Evolutionary conservation across 192 early-diverging fungal species (phyloP).

Genomic region (Lobosporangium transversale): DNA sequence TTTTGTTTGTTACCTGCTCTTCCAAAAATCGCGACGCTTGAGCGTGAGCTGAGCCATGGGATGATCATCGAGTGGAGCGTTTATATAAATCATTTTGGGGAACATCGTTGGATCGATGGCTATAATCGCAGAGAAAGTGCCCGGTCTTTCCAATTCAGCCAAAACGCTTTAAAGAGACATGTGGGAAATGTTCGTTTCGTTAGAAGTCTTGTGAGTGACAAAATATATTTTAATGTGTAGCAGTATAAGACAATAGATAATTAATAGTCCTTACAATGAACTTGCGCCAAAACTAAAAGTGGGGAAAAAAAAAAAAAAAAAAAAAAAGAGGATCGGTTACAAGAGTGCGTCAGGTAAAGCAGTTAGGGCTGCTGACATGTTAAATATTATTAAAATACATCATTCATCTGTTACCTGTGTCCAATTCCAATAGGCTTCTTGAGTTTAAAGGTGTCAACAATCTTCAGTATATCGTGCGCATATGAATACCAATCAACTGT

Average conservation of each 20-base stretch:
- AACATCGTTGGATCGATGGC: slow-evolving; percentile 50
- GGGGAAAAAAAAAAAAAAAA: neutral
- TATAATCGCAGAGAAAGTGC: slow-evolving; percentile 46
- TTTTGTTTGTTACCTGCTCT: slow-evolving; percentile 48
- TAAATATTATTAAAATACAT: too few relatives aligned
- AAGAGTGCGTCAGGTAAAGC: too few relatives aligned
- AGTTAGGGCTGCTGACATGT: too few relatives aligned
- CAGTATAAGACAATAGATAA: too few relatives aligned
- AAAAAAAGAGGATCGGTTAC: neutral
- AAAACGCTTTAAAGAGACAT: slow-evolving; percentile 29
- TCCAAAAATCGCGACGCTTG: slow-evolving; percentile 62
- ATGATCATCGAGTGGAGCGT: slow-evolving; percentile 6
- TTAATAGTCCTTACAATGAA: slow-evolving; percentile 34
- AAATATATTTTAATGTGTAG: too few relatives aligned
- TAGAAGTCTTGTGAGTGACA: too few relatives aligned
- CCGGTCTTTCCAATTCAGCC: slow-evolving; percentile 35
- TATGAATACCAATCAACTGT: slow-evolving; percentile 64
- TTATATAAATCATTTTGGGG: slow-evolving; percentile 19
- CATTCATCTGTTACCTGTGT: slow-evolving; percentile 59
- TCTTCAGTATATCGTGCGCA: slow-evolving; percentile 58
- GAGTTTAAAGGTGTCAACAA: slow-evolving; percentile 55
- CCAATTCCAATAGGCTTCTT: slow-evolving; percentile 62
- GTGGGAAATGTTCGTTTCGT: too few relatives aligned
- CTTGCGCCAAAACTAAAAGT: slow-evolving; percentile 32
- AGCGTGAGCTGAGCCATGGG: slow-evolving; percentile 22